Conservation (phyloP, 2,329 filamentous ascomycete species). For the Pseudogymnoascus sp. region DNA sequence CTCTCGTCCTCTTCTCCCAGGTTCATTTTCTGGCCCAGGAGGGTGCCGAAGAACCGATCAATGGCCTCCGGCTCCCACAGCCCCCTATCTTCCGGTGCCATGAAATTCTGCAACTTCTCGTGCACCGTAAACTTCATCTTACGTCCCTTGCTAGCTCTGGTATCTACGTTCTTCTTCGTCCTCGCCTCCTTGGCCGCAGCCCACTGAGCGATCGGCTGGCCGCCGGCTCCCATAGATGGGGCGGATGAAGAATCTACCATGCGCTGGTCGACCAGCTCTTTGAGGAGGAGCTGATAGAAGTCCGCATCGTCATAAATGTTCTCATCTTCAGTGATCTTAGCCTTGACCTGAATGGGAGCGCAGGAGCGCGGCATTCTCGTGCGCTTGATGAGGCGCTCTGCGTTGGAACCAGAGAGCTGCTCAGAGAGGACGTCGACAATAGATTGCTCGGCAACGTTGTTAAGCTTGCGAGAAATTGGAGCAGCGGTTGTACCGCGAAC, state of each 20-base stretch:
- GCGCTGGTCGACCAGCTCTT: constrained; percentile 87
- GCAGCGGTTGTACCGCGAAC: constrained; percentile 56
- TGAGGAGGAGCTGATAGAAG: constrained; percentile 89
- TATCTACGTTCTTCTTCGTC: constrained; percentile 77
- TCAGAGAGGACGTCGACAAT: constrained; percentile 63
- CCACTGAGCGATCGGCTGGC: constrained; percentile 53
- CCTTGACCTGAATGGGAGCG: constrained; percentile 61
- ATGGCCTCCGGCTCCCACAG: constrained; percentile 75
- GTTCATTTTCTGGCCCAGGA: constrained; percentile 65
- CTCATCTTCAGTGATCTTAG: constrained; percentile 50
- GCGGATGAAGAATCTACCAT: constrained; percentile 57
- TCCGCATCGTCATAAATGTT: constrained; percentile 86
- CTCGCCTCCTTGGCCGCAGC: constrained; percentile 70
- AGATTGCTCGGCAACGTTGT: constrained; percentile 47
- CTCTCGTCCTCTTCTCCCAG: constrained; percentile 54
- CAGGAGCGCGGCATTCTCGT: constrained; percentile 70
- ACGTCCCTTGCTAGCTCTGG: constrained; percentile 88
- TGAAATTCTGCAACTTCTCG: constrained; percentile 96
- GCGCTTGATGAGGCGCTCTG: constrained; percentile 62
- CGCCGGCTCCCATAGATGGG: constrained; percentile 34
- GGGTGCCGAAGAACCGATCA: constrained; percentile 67
- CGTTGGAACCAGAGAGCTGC: constrained; percentile 51
- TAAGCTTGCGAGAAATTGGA: constrained; percentile 51
- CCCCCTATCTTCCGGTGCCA: constrained; percentile 81
- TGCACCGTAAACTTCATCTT: constrained; percentile 94